phyloP scores from a whole-genome alignment of 78 protist genomes.

The Isochrysis galbana region DNA sequence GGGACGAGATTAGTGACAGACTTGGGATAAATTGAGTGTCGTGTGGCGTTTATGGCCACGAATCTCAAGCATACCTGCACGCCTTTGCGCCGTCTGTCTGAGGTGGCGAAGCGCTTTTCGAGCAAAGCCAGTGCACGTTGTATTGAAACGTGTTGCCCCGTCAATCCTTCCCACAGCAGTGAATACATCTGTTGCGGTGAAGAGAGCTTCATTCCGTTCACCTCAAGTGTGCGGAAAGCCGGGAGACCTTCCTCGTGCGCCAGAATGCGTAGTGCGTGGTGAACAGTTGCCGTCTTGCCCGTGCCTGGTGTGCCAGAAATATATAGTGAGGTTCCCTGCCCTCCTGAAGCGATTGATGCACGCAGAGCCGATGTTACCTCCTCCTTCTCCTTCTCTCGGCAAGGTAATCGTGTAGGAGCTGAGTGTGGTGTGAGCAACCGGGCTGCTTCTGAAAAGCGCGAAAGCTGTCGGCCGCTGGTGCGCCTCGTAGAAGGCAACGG shows the following conservation, averaged over 20 bases:
- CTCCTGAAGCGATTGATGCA: neutral
- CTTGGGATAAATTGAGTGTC: too few species aligned
- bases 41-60: too few species aligned
- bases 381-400: constrained; percentile 14
- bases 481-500: neutral
- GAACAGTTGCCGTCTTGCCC: constrained; percentile 81
- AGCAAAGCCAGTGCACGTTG: neutral
- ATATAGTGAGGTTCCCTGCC: neutral
- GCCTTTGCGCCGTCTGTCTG: neutral
- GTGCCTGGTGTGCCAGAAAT: constrained; percentile 77
- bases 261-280: constrained; percentile 56
- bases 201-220: constrained; percentile 45
- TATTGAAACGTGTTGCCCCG: neutral
- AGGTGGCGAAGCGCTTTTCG: neutral
- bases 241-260: neutral
- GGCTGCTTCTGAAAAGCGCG: neutral
- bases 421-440: neutral
- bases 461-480: neutral
- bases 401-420: neutral
- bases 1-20: too few species aligned
- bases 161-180: neutral
- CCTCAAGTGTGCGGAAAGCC: neutral
- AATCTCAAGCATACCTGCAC: too few species aligned
- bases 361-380: neutral
- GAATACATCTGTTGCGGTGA: constrained; percentile 38